phyloP scores from a whole-genome alignment of 768 basidiomycete genomes.

The Termitomyces sp. region DNA sequence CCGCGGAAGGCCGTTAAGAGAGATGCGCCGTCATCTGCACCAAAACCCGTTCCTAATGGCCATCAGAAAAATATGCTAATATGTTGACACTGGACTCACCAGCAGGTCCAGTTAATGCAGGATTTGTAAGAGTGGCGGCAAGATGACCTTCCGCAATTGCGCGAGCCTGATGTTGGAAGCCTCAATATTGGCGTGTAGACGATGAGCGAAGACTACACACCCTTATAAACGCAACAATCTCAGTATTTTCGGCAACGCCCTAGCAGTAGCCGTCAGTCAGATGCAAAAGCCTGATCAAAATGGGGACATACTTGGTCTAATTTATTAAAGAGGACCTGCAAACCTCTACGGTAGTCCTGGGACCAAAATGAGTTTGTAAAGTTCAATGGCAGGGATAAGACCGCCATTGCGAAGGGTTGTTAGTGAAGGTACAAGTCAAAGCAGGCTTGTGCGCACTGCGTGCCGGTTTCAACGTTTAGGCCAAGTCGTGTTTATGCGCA shows the following conservation, averaged over 20 bases:
- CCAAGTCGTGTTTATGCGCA: constrained; percentile 3
- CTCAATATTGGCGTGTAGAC: constrained; percentile 1
- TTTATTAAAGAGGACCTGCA: constrained; percentile 73
- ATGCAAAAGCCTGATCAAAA: not conserved
- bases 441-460: constrained; percentile 3
- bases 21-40: constrained; percentile 82
- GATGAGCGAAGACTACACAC: constrained; percentile 39
- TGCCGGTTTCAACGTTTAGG: not conserved
- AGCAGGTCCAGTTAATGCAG: constrained; percentile 44
- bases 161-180: constrained; percentile 53
- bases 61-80: not conserved
- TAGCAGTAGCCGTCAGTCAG: constrained; percentile 25
- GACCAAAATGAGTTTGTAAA: constrained; percentile 97
- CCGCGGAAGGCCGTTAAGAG: constrained; percentile 77
- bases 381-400: constrained; percentile 81
- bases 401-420: constrained; percentile 56
- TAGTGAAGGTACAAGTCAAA: constrained; percentile 7
- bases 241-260: constrained; percentile 82
- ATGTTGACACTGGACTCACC: constrained; percentile 30
- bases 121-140: constrained; percentile 54
- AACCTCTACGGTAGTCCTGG: constrained; percentile 81
- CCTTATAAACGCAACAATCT: constrained; percentile 79
- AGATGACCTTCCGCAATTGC: constrained; percentile 66
- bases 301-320: constrained; percentile 62
- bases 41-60: constrained; percentile 57